Conservation (phyloP, 2,329 filamentous ascomycete species). For the Aspergillus oerlinghausenensis region DNA sequence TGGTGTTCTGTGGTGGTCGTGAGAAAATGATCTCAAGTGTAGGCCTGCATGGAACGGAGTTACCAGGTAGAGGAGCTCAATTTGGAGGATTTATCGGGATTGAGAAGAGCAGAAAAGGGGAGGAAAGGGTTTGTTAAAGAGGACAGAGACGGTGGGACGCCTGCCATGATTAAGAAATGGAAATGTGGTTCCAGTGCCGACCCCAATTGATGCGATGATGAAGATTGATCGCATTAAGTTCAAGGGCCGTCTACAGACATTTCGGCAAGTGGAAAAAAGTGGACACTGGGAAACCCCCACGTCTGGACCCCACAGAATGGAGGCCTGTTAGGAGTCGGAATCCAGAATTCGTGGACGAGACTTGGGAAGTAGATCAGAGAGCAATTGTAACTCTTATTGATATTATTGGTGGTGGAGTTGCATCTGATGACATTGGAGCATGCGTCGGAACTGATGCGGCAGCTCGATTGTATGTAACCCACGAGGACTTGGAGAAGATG, state of each 20-base stretch:
- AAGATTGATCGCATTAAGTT: not conserved
- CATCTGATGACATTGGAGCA: not conserved
- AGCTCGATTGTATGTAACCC: not conserved
- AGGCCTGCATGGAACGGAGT: not conserved
- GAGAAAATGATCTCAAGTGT: not conserved
- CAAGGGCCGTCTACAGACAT: not conserved
- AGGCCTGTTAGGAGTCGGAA: not conserved
- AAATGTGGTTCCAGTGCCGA: not conserved
- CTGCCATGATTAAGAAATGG: constrained; percentile 1
- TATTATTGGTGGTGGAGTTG: not conserved
- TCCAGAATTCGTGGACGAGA: not conserved
- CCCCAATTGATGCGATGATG: not conserved
- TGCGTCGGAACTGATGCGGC: too few species aligned
- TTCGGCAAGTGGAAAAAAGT: not conserved
- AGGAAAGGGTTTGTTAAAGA: not conserved
- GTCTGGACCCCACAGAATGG: constrained; percentile 10
- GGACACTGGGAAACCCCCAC: constrained; percentile 6
- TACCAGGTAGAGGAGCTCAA: not conserved
- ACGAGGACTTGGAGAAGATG: not conserved
- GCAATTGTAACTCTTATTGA: not conserved
- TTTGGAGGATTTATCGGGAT: not conserved
- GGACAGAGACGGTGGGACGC: not conserved
- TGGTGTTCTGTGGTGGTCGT: not conserved
- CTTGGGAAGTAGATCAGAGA: not conserved
- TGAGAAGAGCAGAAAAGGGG: not conserved